These are phyloP conservation scores for Poa annua DNA, from an alignment of 176 grass and related monocot genomes.

Conservation along the genomic window DNA sequence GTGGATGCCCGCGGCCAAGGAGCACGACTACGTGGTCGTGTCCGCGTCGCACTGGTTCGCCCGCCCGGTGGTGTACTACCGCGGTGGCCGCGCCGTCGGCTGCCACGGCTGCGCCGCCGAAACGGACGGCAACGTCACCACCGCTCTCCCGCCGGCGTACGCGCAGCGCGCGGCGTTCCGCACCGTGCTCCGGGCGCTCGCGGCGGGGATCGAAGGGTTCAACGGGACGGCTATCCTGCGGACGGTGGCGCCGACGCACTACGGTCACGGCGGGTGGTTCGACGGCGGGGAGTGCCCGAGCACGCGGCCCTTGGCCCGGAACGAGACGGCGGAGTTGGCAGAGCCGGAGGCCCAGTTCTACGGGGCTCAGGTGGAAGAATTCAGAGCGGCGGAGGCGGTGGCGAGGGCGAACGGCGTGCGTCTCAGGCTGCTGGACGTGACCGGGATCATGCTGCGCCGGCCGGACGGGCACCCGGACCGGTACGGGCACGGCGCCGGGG, in stretches of 20 bases:
- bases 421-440: constrained; percentile 63
- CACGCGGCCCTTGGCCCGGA: constrained; percentile 28
- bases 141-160: constrained; percentile 44
- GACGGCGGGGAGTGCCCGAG: constrained; percentile 56
- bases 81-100: constrained; percentile 43
- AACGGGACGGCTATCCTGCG: constrained; percentile 56
- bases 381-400: constrained; percentile 14
- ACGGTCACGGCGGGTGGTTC: constrained; percentile 59
- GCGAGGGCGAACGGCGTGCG: constrained; percentile 34
- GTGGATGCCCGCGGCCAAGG: constrained; percentile 48
- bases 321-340: constrained; percentile 53
- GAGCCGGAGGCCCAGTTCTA: constrained; percentile 42
- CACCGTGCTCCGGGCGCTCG: constrained; percentile 50
- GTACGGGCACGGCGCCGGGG: constrained; percentile 59
- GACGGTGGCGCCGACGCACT: constrained; percentile 58
- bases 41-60: constrained; percentile 89
- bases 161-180: constrained; percentile 63
- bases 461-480: constrained; percentile 74
- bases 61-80: constrained; percentile 66
- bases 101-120: constrained; percentile 48
- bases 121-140: constrained; percentile 45
- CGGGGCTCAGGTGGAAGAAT: constrained; percentile 44
- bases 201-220: constrained; percentile 29
- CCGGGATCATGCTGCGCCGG: constrained; percentile 56
- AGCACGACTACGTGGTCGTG: constrained; percentile 58